A percentile compares a stretch with the other conserved stretches of the same genome.
phyloP scores from a whole-genome alignment of 495 filamentous ascomycete genomes.

The Penicillium cosmopolitanum region DNA sequence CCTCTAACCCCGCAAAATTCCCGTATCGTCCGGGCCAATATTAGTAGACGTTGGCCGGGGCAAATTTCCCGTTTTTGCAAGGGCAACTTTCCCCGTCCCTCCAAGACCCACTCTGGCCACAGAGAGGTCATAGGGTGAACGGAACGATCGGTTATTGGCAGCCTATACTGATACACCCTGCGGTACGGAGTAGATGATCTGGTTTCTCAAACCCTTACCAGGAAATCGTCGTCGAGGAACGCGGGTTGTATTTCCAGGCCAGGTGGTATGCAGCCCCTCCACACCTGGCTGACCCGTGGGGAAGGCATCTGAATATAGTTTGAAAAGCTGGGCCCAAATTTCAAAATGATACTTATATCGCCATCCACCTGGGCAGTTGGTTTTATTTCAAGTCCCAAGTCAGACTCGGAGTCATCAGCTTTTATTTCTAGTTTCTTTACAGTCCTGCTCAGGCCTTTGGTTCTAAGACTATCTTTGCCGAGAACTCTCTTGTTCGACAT shows the following conservation, averaged over 20 bases:
- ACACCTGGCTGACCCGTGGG: background rate
- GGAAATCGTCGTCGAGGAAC: constrained; percentile 1
- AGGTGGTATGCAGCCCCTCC: background rate
- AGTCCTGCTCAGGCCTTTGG: background rate
- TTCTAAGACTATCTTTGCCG: background rate
- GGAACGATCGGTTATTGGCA: constrained; percentile 13
- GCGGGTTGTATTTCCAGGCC: constrained; percentile 5
- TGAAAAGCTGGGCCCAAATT: background rate
- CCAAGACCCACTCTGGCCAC: constrained; percentile 7
- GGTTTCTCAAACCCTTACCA: background rate
- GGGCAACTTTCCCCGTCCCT: constrained; percentile 27
- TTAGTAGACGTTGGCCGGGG: constrained; percentile 3
- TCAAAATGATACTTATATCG: background rate
- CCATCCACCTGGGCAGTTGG: background rate
- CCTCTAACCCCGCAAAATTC: background rate
- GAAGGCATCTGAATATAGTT: background rate
- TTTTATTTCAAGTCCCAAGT: background rate
- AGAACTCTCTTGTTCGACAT: constrained; percentile 1
- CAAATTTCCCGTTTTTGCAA: constrained; percentile 12
- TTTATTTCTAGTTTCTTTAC: background rate
- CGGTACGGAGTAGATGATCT: background rate
- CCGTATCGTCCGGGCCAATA: background rate
- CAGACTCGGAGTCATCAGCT: background rate
- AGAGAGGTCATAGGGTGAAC: constrained; percentile 1
- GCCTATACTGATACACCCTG: constrained; percentile 13